Percentiles rank a stretch among this genome's conserved stretches.
phyloP scores from a whole-genome alignment of 148 eudicot species.

The Cornus florida region DNA sequence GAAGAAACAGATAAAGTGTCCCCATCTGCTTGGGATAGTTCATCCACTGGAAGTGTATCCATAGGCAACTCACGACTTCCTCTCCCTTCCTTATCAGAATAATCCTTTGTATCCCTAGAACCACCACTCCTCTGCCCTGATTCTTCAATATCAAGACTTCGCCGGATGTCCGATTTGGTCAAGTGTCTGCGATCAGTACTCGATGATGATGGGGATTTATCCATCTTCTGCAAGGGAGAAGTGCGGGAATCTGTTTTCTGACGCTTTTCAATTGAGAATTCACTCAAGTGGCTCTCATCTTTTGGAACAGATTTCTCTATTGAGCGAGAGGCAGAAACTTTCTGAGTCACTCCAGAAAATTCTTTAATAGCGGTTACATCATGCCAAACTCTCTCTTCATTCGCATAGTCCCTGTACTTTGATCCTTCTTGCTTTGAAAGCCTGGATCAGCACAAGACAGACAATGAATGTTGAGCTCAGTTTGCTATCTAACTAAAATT shows the following conservation, averaged over 20 bases:
- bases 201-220: constrained; percentile 70
- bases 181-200: constrained; percentile 61
- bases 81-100: constrained; percentile 46
- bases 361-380: constrained; percentile 44
- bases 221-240: constrained; percentile 53
- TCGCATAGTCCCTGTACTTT: constrained; percentile 50
- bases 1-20: constrained; percentile 54
- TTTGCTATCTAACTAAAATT: neutral
- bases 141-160: constrained; percentile 71
- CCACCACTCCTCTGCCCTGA: constrained; percentile 71
- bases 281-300: constrained; percentile 29
- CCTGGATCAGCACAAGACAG: constrained; percentile 38
- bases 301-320: constrained; percentile 54
- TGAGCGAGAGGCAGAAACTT: constrained; percentile 46
- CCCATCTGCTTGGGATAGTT: constrained; percentile 54
- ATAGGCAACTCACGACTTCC: constrained; percentile 44
- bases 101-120: constrained; percentile 62
- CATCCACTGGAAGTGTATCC: constrained; percentile 26
- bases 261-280: constrained; percentile 58
- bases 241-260: constrained; percentile 38
- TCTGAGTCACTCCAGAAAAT: constrained; percentile 45
- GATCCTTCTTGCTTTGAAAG: constrained; percentile 61
- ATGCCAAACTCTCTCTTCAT: constrained; percentile 40
- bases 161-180: constrained; percentile 56
- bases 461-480: neutral